A percentile compares a stretch with the other conserved stretches of the same genome.
phyloP scores from a whole-genome alignment of 179 eudicot species.

The Beta macrorhiza region DNA sequence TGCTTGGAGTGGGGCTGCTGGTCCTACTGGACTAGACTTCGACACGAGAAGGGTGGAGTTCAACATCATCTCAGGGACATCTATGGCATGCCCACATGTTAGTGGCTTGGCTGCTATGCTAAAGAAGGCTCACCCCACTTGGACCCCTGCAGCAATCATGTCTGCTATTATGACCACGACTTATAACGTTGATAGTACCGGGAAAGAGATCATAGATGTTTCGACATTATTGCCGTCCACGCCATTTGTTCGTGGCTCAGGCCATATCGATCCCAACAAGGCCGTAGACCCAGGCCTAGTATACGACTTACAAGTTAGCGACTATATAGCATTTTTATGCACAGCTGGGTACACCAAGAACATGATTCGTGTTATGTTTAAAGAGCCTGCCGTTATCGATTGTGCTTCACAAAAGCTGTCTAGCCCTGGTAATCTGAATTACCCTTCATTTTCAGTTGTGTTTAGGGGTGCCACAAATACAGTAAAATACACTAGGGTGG shows the following conservation, averaged over 20 bases:
- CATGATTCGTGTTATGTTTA: conserved; percentile 53
- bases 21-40: conserved; percentile 58
- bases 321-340: conserved; percentile 63
- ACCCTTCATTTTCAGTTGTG: conserved; percentile 77
- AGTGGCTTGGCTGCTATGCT: conserved; percentile 84
- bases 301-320: conserved; percentile 45
- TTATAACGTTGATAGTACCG: conserved; percentile 51
- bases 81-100: conserved; percentile 93
- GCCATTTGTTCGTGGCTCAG: conserved; percentile 67
- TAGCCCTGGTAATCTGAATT: conserved; percentile 72
- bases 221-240: conserved; percentile 60
- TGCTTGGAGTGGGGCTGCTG: conserved; percentile 67
- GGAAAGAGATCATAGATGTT: conserved; percentile 50
- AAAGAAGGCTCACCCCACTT: conserved; percentile 59
- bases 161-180: conserved; percentile 91
- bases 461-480: conserved; percentile 34
- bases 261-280: conserved; percentile 74
- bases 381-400: conserved; percentile 42
- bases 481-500: conserved; percentile 62
- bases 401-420: conserved; percentile 40
- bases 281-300: conserved; percentile 74
- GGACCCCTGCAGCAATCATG: conserved; percentile 81
- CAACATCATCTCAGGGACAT: conserved; percentile 89
- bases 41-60: conserved; percentile 67
- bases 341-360: conserved; percentile 55